These are phyloP conservation scores for Pelargonium myrrhifolium DNA, from an alignment of 441 rosid genomes.

Conservation along the genomic window DNA sequence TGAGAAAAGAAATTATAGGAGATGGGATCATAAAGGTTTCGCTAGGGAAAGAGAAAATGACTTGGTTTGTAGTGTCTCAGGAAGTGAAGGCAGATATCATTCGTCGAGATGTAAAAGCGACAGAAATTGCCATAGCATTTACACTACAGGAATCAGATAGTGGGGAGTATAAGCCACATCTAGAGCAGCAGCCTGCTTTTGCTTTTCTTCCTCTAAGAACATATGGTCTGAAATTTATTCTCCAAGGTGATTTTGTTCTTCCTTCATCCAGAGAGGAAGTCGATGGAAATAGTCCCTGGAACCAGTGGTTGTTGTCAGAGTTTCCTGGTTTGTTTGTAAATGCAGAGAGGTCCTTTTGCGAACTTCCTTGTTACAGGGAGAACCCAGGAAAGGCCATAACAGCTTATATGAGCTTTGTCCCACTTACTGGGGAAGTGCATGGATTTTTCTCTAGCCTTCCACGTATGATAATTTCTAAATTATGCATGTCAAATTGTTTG, in stretches of 20 bases:
- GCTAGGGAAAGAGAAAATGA: constrained; percentile 63
- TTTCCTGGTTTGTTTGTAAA: constrained; percentile 70
- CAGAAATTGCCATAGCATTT: constrained; percentile 85
- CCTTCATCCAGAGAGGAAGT: constrained; percentile 98
- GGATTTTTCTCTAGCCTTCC: constrained; percentile 89
- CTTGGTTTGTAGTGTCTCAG: constrained; percentile 89
- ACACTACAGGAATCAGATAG: constrained; percentile 60
- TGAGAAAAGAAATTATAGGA: constrained; percentile 76
- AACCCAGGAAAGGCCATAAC: constrained; percentile 79
- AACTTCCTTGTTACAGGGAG: constrained; percentile 73
- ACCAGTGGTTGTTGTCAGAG: constrained; percentile 81
- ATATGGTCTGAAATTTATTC: constrained; percentile 91
- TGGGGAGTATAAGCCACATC: constrained; percentile 53
- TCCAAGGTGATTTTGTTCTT: constrained; percentile 94
- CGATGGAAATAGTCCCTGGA: constrained; percentile 94
- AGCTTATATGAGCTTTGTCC: constrained; percentile 81
- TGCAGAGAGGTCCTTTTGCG: constrained; percentile 62
- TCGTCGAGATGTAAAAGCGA: constrained; percentile 55
- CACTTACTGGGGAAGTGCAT: constrained; percentile 89
- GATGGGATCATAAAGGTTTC: constrained; percentile 75
- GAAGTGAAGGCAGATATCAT: constrained; percentile 53
- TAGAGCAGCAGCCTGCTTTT: constrained; percentile 87
- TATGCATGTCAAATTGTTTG: constrained; percentile 69
- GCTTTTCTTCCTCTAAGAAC: constrained; percentile 97
- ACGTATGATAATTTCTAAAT: constrained; percentile 56